Conservation (phyloP, 1,284 basidiomycete genomes). For the Cutaneotrichosporon dermatis region DNA sequence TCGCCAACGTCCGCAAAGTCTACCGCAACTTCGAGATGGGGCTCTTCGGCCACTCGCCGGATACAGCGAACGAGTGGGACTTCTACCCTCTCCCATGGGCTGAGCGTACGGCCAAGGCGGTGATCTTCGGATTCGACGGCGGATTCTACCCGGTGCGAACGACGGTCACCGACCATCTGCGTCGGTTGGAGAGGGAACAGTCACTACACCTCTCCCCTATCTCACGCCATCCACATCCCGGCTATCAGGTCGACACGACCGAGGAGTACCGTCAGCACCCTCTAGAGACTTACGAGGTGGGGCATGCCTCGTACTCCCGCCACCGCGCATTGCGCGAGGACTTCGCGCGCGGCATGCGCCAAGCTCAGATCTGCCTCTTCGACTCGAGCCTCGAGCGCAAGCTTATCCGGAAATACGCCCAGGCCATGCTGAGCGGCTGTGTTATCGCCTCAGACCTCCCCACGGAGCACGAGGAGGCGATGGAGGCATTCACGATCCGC, state of each 20-base stretch:
- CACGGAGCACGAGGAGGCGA: conserved; percentile 44
- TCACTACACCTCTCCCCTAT: conserved; percentile 19
- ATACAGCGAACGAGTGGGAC: conserved; percentile 49
- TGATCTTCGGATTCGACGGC: conserved; percentile 46
- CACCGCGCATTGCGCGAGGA: conserved; percentile 37
- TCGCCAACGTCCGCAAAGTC: conserved; percentile 29
- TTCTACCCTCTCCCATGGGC: conserved; percentile 44
- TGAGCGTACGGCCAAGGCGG: conserved; percentile 35
- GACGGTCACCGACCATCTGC: conserved; percentile 32
- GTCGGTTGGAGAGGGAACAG: conserved; percentile 6
- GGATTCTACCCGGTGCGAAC: conserved; percentile 48
- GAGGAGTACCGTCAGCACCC: conserved; percentile 29
- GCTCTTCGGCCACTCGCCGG: conserved; percentile 47
- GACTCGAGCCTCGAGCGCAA: conserved; percentile 48
- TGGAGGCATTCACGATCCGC: conserved; percentile 37
- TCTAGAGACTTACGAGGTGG: conserved; percentile 39
- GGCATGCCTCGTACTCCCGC: conserved; percentile 34
- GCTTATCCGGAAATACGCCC: conserved; percentile 48
- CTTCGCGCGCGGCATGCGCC: conserved; percentile 45
- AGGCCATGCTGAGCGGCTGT: conserved; percentile 45
- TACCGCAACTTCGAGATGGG: conserved; percentile 43
- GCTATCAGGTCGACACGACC: conserved; percentile 36
- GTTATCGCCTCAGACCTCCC: conserved; percentile 47
- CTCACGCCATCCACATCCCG: conserved; percentile 39
- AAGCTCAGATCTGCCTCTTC: conserved; percentile 47